Evolutionary conservation across 1,284 basidiomycete genomes (phyloP), one percentile per base, ranked within the genome.

Genomic region (Tilletia setariae): DNA sequence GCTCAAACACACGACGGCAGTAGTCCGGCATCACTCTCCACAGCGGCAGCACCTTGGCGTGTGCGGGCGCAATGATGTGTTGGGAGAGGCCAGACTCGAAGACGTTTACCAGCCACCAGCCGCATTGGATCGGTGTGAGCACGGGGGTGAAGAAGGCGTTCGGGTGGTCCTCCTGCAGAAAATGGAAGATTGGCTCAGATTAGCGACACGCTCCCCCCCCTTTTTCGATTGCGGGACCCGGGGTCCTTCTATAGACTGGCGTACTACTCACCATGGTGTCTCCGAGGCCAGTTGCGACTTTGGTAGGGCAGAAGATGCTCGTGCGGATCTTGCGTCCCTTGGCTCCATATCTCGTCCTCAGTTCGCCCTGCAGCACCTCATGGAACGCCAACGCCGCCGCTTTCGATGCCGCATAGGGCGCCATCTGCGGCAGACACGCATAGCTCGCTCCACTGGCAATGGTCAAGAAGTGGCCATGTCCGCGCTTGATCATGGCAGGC

Each of bases 241-340:
- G n/a, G n/a, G n/a, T n/a, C n/a, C n/a, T n/a, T n/a, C n/a, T n/a
- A n/a, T n/a, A n/a, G n/a, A n/a, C n/a, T n/a, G n/a, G n/a, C n/a
- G n/a, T 21, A 15, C 23, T 19, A 53, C 51, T 53, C 51, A 53
- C 51, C 51, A 59, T 25, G n/a, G 69, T 65, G 51, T 72, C 72
- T 44, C 74, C 72, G 43, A 75, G 62, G 30, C 70, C 70, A 9
- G 74, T 75, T 7, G 63, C 59, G 42, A 75, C 74, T 43, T 75
- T 75, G 7, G 68, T 69, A 8, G 74, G 74, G 62, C 72, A 74
- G 46, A 75, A 65, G 61, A 75, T 68, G 23, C 70, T 70, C 1
- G 67, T 74, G 40, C 74, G 68, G 2, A 75, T 70, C 16, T 63
- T 66, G 6, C 68, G 66, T 9, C 69, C 74, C 49, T 74, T 74